Conservation (phyloP, 495 filamentous ascomycete genomes). For the Penicillium psychrofluorescens region DNA sequence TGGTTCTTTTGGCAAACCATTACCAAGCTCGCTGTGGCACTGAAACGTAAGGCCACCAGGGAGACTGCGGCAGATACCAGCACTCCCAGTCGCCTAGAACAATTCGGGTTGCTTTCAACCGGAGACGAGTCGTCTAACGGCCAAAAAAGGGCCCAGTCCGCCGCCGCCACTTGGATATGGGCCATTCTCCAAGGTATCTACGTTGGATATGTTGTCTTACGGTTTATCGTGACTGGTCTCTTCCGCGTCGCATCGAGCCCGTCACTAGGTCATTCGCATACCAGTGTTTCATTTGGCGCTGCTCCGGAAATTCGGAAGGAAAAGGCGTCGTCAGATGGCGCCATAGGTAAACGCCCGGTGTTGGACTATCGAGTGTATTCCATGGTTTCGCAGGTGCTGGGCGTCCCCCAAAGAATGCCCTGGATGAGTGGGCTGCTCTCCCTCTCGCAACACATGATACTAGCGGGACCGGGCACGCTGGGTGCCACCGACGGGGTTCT, state of each 20-base stretch:
- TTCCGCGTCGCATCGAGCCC: constrained; percentile 34
- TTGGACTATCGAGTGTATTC: constrained; percentile 66
- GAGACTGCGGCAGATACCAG: neutral
- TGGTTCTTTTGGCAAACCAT: constrained; percentile 80
- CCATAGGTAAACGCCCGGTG: constrained; percentile 55
- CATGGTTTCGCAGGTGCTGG: constrained; percentile 60
- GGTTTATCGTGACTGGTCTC: constrained; percentile 50
- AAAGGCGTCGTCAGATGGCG: constrained; percentile 34
- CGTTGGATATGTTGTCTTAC: constrained; percentile 55
- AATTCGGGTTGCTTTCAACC: constrained; percentile 39
- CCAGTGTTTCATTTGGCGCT: constrained; percentile 19
- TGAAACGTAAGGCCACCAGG: constrained; percentile 10
- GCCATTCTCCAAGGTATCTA: constrained; percentile 61
- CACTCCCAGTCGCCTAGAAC: constrained; percentile 33
- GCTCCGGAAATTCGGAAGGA: constrained; percentile 10
- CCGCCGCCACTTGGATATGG: constrained; percentile 52
- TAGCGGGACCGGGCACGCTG: constrained; percentile 65
- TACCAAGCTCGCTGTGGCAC: constrained; percentile 50
- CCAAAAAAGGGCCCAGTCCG: constrained; percentile 19
- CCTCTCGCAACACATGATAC: constrained; percentile 61
- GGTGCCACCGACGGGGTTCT: constrained; percentile 68
- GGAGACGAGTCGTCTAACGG: constrained; percentile 13
- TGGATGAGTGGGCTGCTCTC: constrained; percentile 70
- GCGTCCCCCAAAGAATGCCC: constrained; percentile 72
- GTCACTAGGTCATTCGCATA: constrained; percentile 12